Evolutionary conservation across 2,329 filamentous ascomycete genomes (phyloP), one percentile per base, ranked within the genome.

Genomic region (Aciculosporium take): DNA sequence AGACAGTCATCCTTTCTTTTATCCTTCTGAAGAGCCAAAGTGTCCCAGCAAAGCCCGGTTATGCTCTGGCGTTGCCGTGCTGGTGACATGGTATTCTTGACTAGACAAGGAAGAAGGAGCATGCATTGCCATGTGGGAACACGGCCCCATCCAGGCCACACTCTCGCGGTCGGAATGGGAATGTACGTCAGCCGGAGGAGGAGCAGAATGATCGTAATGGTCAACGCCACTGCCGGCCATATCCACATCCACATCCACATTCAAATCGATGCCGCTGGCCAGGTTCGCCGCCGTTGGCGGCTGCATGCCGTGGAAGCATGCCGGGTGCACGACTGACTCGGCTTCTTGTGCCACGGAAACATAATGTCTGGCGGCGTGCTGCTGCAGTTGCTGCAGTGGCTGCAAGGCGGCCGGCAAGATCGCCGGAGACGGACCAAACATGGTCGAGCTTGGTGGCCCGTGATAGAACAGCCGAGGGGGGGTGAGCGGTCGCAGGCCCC

Each of bases 211-310:
- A 15, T 35, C 5, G 18, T 35, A 35, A 35, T 24, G 20, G 7
- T 25, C 13, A 4, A 35, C 27, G 34, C 27, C 20, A 27, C 33
- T 30, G 13, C 23, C 28, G 33, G n/a, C 29, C 42, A 45, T 39
- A 12, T 42, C 43, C 15, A 42, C 18, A 38, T 41, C 25, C 39
- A n/a, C n/a, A n/a, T n/a, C 29, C 42, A 45, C 36, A 12, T 42
- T 39, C 15, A 42, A n/a, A 38, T 41, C 25, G 35, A 45, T 36
- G 20, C 39, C 24, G 27, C 39, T 25, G 15, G 39, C 7, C 3
- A 42, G 35, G 17, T 30, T 31, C 25, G 39, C 21, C n/a, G 39
- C 21, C n/a, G 35, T 25, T n/a, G 37, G 20, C 7, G 30, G 15
- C 24, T n/a, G 31, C 20, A 41, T 36, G n/a, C 35, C 25, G 21